phyloP scores from a whole-genome alignment of 805 yeast genomes.

The Pichia exigua region DNA sequence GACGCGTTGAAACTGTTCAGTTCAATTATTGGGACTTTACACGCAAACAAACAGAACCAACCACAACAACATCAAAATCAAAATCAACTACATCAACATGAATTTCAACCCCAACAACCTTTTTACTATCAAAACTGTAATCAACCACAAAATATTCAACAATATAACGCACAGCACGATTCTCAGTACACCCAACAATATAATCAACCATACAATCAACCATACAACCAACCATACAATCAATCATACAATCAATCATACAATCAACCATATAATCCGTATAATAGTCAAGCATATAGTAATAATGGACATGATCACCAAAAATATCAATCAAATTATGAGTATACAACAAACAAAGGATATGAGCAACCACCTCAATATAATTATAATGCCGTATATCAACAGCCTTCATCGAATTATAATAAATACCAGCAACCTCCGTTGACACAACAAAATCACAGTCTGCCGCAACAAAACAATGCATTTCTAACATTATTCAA shows the following conservation, averaged over 20 bases:
- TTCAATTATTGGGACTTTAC: constrained; percentile 2
- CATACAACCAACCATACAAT: not conserved
- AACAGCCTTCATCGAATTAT: not conserved
- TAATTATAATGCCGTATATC: not conserved
- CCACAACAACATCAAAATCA: not conserved
- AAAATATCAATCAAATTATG: not conserved
- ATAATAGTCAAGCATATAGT: not conserved
- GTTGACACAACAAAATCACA: not conserved
- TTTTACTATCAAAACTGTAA: not conserved
- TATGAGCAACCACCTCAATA: not conserved
- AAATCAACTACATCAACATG: not conserved
- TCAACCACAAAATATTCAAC: not conserved
- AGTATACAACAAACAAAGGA: not conserved
- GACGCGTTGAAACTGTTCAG: constrained; percentile 1
- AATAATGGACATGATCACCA: not conserved
- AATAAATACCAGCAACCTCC: not conserved
- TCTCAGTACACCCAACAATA: not conserved
- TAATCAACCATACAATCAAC: not conserved
- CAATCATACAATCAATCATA: not conserved
- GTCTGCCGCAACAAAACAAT: not conserved
- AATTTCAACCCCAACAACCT: not conserved
- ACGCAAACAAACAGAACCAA: not conserved
- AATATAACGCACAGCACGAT: too few relatives aligned
- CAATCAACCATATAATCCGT: not conserved
- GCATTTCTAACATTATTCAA: not conserved